Conservation (phyloP, 1,284 basidiomycete species). For the Boletellus deceptivus region DNA sequence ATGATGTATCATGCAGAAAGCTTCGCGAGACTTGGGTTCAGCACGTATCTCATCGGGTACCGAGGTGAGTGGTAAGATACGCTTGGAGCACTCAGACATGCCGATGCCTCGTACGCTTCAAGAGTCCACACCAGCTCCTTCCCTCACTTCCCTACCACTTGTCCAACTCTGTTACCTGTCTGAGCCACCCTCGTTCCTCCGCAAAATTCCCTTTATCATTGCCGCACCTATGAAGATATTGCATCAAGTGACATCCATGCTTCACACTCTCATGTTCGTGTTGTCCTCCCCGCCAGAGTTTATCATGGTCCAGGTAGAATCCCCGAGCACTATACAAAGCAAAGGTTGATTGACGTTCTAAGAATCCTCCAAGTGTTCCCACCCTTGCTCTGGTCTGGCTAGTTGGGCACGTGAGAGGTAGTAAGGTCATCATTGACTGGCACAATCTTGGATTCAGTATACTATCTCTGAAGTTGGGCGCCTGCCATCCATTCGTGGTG, state of each 20-base stretch:
- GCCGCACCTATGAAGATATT: constrained; percentile 81
- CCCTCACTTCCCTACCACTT: constrained; percentile 61
- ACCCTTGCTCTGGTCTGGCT: constrained; percentile 86
- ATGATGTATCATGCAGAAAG: constrained; percentile 99
- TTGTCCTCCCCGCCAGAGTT: constrained; percentile 77
- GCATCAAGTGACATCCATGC: constrained; percentile 64
- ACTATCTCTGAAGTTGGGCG: constrained; percentile 78
- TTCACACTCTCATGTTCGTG: constrained; percentile 59
- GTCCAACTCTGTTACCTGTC: constrained; percentile 68
- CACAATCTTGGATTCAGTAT: constrained; percentile 98
- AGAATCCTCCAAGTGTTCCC: constrained; percentile 98
- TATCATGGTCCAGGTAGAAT: constrained; percentile 83
- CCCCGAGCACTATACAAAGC: not conserved
- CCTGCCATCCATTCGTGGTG: constrained; percentile 65
- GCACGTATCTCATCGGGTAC: constrained; percentile 86
- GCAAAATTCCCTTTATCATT: constrained; percentile 68
- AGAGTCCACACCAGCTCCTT: constrained; percentile 76
- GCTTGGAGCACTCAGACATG: not conserved
- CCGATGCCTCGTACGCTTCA: not conserved
- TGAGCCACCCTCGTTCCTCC: constrained; percentile 59
- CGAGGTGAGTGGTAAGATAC: constrained; percentile 50
- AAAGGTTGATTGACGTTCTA: constrained; percentile 14
- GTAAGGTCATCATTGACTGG: constrained; percentile 96
- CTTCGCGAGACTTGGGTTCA: constrained; percentile 79
- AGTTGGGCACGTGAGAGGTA: constrained; percentile 63